Evolutionary conservation across 176 grass and related monocot genomes (phyloP).

Genomic region (Zoysia pacifica): DNA sequence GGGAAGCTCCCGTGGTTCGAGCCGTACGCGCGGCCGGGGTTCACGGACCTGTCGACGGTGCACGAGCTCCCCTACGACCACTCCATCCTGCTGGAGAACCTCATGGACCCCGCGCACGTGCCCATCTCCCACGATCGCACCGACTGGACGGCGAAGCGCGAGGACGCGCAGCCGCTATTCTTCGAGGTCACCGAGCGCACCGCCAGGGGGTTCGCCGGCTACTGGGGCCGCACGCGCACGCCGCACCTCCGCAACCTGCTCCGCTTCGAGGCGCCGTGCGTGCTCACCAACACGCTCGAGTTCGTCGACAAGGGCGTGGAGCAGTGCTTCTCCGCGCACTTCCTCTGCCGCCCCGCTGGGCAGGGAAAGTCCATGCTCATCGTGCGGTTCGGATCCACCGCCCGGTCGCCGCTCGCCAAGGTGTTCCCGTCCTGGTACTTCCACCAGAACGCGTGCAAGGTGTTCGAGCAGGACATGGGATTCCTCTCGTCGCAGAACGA

Average conservation of each 20-base stretch:
- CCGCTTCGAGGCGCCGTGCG: constrained; percentile 77
- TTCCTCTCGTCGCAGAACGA: constrained; percentile 97
- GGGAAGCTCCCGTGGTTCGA: constrained; percentile 82
- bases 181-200: constrained; percentile 80
- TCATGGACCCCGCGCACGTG: constrained; percentile 95
- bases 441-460: not conserved
- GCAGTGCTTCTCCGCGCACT: constrained; percentile 73
- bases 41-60: constrained; percentile 70
- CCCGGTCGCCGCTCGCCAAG: constrained; percentile 15
- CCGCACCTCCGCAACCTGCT: constrained; percentile 63
- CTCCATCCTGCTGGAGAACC: constrained; percentile 97
- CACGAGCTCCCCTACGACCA: constrained; percentile 98
- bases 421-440: constrained; percentile 23
- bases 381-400: constrained; percentile 8
- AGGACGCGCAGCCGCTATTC: constrained; percentile 83
- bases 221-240: constrained; percentile 46
- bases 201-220: constrained; percentile 63
- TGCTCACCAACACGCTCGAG: constrained; percentile 74
- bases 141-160: constrained; percentile 84
- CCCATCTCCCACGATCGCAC: constrained; percentile 98
- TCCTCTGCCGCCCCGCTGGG: constrained; percentile 42
- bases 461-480: constrained; percentile 99
- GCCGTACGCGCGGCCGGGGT: constrained; percentile 61
- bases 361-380: constrained; percentile 65
- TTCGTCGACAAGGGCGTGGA: constrained; percentile 62